Base-by-base conservation (phyloP, 2,329 filamentous ascomycete genomes). In the Alternaria burnsii region DNA sequence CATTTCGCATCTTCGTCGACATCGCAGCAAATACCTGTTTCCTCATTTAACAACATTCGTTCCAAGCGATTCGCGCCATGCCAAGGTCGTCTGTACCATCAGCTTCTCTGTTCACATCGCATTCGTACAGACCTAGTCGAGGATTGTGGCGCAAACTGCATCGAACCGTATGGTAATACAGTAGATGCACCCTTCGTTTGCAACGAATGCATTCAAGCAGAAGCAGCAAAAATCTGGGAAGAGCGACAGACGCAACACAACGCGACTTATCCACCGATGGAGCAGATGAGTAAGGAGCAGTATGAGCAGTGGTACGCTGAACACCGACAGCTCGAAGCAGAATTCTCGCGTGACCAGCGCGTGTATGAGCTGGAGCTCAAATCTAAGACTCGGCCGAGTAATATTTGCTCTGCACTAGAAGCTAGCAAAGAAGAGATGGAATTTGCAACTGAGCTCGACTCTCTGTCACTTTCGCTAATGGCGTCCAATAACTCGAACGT, bases 81-180 rank as follows among this genome's bases (percentile, higher is more conserved):
- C 52, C 72, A 73, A 54, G 74, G 74, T 11, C 73, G 74, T 7
- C 69, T 77, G 8, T 77, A 77, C 38, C 76, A 78, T 43, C 75
- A 77, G 52, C 71, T 78, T 5, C 55, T 70, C 7, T 77, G 76
- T 52, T 75, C 74, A 18, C 76, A 78, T 61, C 71, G 73, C 6
- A 69, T 78, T 41, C 73, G 76, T 18, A 78, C 76, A 3, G 74
- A 77, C 55, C 44, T 77, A 0, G 74, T 77, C 6, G 75, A 78
- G 54, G 73, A 77, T 22, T 77, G 76, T 50, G 75, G 74, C 24
- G 52, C 59, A 41, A 78, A 77, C 55, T 78, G 76, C 34, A 62
- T 77, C 14, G 75, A 78, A 24, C 71, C 75, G 1, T 65, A 68
- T 28, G 66, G 65, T 14, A 61, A 55, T 9, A 47, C 59, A 3